These are phyloP conservation scores for Tylopilus balloui DNA, from an alignment of 768 basidiomycete species.

Conservation along the genomic window DNA sequence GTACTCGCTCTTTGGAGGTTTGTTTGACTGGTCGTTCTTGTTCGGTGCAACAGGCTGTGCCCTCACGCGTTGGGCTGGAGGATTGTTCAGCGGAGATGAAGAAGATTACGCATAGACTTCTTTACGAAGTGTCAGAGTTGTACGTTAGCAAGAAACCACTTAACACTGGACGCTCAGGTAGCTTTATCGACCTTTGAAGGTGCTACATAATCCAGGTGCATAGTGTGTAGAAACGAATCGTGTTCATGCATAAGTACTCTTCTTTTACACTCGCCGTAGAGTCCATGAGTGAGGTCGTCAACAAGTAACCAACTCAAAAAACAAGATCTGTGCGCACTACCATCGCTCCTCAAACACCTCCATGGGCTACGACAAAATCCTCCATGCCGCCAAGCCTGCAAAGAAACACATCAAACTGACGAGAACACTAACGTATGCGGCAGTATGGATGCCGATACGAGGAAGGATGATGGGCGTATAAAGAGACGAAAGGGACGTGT, in stretches of 20 bases:
- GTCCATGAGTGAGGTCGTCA: not conserved
- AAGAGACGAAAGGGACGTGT: conserved; percentile 54
- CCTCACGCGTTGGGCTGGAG: conserved; percentile 52
- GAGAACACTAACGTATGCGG: conserved; percentile 65
- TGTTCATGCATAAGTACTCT: not conserved
- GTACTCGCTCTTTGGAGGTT: conserved; percentile 66
- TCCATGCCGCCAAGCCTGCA: conserved; percentile 70
- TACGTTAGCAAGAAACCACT: conserved; percentile 2
- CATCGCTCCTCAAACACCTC: not conserved
- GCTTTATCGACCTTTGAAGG: not conserved
- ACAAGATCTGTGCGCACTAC: not conserved
- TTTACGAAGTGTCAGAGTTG: conserved; percentile 2
- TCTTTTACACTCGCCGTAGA: not conserved
- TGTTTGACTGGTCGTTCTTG: conserved; percentile 74
- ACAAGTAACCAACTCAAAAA: conserved; percentile 11
- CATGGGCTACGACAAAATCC: conserved; percentile 44
- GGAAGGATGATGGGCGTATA: conserved; percentile 68
- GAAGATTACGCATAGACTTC: conserved; percentile 9
- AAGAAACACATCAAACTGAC: conserved; percentile 68
- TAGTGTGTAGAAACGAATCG: not conserved
- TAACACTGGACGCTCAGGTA: not conserved
- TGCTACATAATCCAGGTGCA: not conserved
- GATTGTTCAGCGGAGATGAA: conserved; percentile 21
- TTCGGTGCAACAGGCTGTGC: conserved; percentile 48
- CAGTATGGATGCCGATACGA: conserved; percentile 68